A percentile compares a stretch with the other conserved stretches of the same genome.
Evolutionary conservation across 2,329 filamentous ascomycete species (phyloP).

Genomic region (Clarireedia sp.): DNA sequence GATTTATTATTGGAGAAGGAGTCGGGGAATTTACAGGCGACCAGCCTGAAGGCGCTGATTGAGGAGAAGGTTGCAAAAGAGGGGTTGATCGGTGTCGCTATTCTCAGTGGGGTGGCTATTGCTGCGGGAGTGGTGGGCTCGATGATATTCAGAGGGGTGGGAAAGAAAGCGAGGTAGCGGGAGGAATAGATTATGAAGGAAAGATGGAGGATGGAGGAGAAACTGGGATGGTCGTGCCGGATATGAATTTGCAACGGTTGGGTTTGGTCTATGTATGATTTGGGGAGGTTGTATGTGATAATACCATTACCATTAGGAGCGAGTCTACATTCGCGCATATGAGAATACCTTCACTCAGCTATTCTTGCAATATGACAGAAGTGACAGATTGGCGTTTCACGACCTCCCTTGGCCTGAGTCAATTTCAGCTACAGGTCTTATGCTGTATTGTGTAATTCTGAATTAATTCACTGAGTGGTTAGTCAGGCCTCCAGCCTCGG

Average conservation of each 20-base stretch:
- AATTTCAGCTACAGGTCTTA: neutral
- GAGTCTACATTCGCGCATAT: constrained; percentile 1
- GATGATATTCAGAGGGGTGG: constrained; percentile 69
- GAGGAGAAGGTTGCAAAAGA: constrained; percentile 96
- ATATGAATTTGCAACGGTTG: neutral
- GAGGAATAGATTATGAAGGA: neutral
- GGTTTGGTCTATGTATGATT: constrained; percentile 1
- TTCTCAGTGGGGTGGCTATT: constrained; percentile 85
- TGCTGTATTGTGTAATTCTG: no score
- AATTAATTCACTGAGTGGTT: no score
- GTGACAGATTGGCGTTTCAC: neutral
- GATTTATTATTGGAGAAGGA: constrained; percentile 86
- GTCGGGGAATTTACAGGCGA: constrained; percentile 82
- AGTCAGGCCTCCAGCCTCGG: no score
- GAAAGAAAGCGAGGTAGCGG: constrained; percentile 39
- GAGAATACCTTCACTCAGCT: neutral
- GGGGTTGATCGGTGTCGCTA: constrained; percentile 87
- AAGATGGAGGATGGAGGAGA: neutral
- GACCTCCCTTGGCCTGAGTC: neutral
- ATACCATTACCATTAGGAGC: constrained; percentile 16
- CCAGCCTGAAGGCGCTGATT: constrained; percentile 77
- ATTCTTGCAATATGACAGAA: neutral
- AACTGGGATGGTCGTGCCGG: neutral
- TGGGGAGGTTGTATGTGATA: constrained; percentile 17
- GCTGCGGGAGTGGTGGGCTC: constrained; percentile 90